Conservation (phyloP, 2,329 filamentous ascomycete species). For the Parastagonospora nodorum region DNA sequence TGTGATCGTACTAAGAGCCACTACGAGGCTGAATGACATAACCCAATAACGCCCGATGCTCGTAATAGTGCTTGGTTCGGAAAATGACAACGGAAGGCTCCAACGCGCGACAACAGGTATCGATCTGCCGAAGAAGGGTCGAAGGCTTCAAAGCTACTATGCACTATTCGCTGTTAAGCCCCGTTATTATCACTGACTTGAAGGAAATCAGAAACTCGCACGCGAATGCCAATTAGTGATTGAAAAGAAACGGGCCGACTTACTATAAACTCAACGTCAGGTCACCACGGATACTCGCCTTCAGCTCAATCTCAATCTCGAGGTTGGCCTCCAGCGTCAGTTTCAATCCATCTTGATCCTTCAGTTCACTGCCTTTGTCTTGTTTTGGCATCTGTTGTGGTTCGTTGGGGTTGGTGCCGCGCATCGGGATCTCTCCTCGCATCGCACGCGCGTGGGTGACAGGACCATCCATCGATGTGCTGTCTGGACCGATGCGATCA, state of each 20-base stretch:
- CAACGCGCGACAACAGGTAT: slow-evolving; percentile 1
- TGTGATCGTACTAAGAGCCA: neutral
- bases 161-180: slow-evolving; percentile 32
- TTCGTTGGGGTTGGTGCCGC: slow-evolving; percentile 58
- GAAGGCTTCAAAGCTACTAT: slow-evolving; percentile 8
- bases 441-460: slow-evolving; percentile 60
- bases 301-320: slow-evolving; percentile 82
- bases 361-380: slow-evolving; percentile 51
- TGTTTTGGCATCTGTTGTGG: slow-evolving; percentile 49
- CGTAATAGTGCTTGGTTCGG: slow-evolving; percentile 6
- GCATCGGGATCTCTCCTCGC: slow-evolving; percentile 61
- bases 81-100: neutral
- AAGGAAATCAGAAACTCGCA: neutral
- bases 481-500: slow-evolving; percentile 61
- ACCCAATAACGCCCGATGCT: slow-evolving; percentile 6
- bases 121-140: neutral
- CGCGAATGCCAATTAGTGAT: slow-evolving; percentile 15
- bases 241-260: slow-evolving; percentile 45
- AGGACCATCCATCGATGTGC: slow-evolving; percentile 61
- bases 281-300: slow-evolving; percentile 85
- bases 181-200: slow-evolving; percentile 18
- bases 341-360: slow-evolving; percentile 69
- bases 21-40: slow-evolving; percentile 1
- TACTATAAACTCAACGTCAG: slow-evolving; percentile 78
- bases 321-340: slow-evolving; percentile 77